Conservation (phyloP, 2,329 filamentous ascomycete genomes). For the Thelonectria blattea region DNA sequence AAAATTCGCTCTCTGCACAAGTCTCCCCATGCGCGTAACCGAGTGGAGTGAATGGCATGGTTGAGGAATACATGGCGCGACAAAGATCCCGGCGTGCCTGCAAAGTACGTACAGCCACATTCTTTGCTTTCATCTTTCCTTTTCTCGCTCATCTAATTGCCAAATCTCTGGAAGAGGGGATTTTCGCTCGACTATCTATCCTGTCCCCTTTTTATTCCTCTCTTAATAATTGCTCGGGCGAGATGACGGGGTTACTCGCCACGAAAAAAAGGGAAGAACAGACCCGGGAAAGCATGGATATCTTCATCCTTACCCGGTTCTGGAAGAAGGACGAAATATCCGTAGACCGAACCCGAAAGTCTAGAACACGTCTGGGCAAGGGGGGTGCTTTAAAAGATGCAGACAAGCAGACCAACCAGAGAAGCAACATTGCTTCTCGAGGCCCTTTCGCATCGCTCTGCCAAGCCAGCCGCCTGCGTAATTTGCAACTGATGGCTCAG, state of each 20-base stretch:
- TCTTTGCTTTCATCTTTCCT: too few species aligned
- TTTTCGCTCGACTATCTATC: neutral
- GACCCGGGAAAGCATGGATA: neutral
- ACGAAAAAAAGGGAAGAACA: neutral
- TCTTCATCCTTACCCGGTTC: neutral
- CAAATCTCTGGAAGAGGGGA: neutral
- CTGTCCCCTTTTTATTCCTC: neutral
- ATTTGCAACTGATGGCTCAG: neutral
- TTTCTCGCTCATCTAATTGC: neutral
- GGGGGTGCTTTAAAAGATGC: neutral
- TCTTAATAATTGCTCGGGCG: neutral
- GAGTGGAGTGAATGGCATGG: slow-evolving; percentile 7
- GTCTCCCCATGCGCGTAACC: slow-evolving; percentile 1
- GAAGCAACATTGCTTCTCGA: neutral
- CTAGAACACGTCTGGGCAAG: neutral
- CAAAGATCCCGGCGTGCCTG: neutral
- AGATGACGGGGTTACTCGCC: neutral
- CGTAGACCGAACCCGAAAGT: neutral
- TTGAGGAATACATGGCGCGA: slow-evolving; percentile 2
- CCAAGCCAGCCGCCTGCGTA: slow-evolving; percentile 4
- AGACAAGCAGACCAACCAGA: neutral
- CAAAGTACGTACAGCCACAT: neutral
- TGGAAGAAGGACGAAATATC: neutral
- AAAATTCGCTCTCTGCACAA: neutral
- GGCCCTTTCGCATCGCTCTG: neutral